Base-by-base conservation (phyloP, 1,284 basidiomycete species). In the Fomitopsis schrenkii region DNA sequence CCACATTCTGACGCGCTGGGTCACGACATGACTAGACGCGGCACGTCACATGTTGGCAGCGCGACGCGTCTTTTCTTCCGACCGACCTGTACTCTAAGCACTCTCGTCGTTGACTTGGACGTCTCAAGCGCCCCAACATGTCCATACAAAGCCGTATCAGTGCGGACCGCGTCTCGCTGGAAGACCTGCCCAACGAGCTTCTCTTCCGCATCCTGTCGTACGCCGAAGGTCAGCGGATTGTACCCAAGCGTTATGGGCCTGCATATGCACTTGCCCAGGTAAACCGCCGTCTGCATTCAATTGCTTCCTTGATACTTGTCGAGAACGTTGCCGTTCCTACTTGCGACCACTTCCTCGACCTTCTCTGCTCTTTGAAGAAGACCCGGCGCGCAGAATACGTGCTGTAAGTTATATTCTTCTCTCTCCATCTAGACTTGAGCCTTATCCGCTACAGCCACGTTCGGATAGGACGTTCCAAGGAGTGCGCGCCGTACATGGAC, bases 141-240 rank as follows among this genome's bases (percentile, higher is more conserved):
- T 8, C 40, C 40, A 19, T 41, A 17, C 40, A 33, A 9, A 42
- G 58, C 30, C 14, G 5, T 28, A 48, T 48, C 26, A 36, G 35
- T 12, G 12, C 26, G 14, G 28, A 10, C 5, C 26, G 46, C 26
- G 46, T 17, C 46, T 50, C 48, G 19, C 55, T 64, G 5, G 57
- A 62, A n/a, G 30, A 22, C 6, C 60, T 65, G 1, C 63, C 61
- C 5, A 42, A 57, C 33, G 61, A 63, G 38, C 46, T 61, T 10
- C 57, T 64, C 15, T 36, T 60, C 35, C 36, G 58, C 22, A 59
- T 65, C 45, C 2, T 65, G 9, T 46, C 41, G 19, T 62, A 63
- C 35, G 55, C 30, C 40, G 14, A 15, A 15, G 58, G 53, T 5
- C 19, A 55, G 26, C 55, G 55, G 44, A 14, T 7, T 44, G 6